phyloP scores from a whole-genome alignment of 2,329 filamentous ascomycete genomes.

The Dryadomyces quercus-mongolicae region DNA sequence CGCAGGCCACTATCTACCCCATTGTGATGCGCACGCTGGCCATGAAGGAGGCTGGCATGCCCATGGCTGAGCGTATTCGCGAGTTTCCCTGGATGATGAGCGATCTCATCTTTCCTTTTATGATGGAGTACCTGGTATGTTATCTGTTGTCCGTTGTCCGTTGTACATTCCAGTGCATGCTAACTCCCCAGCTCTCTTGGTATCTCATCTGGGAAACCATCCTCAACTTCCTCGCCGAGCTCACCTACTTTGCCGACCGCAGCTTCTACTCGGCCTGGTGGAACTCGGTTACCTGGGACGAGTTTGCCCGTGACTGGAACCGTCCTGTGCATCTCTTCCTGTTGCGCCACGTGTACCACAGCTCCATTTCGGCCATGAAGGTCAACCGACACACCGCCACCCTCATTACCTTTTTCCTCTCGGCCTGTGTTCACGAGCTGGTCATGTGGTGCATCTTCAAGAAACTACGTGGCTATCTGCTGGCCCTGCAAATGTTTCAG shows the following conservation, averaged over 20 bases:
- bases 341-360: slow-evolving; percentile 68
- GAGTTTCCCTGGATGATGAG: slow-evolving; percentile 65
- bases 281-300: slow-evolving; percentile 55
- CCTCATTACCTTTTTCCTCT: slow-evolving; percentile 63
- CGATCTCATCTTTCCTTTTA: slow-evolving; percentile 66
- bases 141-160: not conserved
- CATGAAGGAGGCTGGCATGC: slow-evolving; percentile 55
- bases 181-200: slow-evolving; percentile 45
- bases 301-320: slow-evolving; percentile 75
- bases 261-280: slow-evolving; percentile 58
- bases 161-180: not conserved
- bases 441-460: slow-evolving; percentile 74
- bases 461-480: slow-evolving; percentile 62
- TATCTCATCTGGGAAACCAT: slow-evolving; percentile 73
- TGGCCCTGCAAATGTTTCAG: slow-evolving; percentile 63
- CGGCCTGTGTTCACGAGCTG: slow-evolving; percentile 60
- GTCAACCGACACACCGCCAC: slow-evolving; percentile 60
- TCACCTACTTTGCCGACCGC: slow-evolving; percentile 66
- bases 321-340: slow-evolving; percentile 65
- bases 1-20: slow-evolving; percentile 66
- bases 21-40: slow-evolving; percentile 54
- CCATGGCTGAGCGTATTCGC: slow-evolving; percentile 46
- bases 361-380: slow-evolving; percentile 60
- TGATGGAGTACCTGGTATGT: slow-evolving; percentile 58
- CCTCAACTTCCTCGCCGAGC: slow-evolving; percentile 63